A percentile compares a stretch with the other conserved stretches of the same genome.
Conservation (phyloP, 257 asterid species). For the Fraxinus americana region DNA sequence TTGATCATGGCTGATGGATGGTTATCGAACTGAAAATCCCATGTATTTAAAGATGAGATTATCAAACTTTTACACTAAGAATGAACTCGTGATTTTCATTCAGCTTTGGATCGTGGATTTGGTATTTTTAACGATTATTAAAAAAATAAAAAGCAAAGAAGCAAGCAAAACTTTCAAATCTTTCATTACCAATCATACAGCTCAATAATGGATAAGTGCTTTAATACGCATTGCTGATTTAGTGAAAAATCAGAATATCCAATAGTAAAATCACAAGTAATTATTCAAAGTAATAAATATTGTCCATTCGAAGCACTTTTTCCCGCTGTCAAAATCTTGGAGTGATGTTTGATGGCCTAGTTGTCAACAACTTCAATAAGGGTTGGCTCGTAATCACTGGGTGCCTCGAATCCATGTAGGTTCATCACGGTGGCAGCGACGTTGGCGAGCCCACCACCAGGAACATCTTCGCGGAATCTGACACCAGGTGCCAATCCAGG, state of each 20-base stretch:
- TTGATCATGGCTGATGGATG: too few species aligned
- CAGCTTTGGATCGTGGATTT: not conserved
- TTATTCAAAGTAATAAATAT: not conserved
- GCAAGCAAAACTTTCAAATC: not conserved
- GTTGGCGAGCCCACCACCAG: conserved; percentile 84
- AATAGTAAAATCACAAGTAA: not conserved
- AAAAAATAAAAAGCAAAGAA: not conserved
- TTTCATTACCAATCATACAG: not conserved
- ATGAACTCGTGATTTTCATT: too few species aligned
- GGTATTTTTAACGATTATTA: too few species aligned
- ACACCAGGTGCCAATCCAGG: conserved; percentile 79
- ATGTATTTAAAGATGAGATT: too few species aligned
- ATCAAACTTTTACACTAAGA: too few species aligned
- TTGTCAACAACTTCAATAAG: conserved; percentile 78
- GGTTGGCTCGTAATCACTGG: conserved; percentile 87
- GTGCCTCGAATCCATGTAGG: conserved; percentile 85
- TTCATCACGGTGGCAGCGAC: conserved; percentile 96
- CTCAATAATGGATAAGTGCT: not conserved
- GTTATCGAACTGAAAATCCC: too few species aligned
- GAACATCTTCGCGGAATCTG: conserved; percentile 80
- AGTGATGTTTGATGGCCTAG: conserved; percentile 24
- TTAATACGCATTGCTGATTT: not conserved
- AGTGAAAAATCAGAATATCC: not conserved
- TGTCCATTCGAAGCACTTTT: not conserved
- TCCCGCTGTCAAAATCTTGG: not conserved